phyloP scores from a whole-genome alignment of 2,329 filamentous ascomycete genomes.

The Colletotrichum sp. region DNA sequence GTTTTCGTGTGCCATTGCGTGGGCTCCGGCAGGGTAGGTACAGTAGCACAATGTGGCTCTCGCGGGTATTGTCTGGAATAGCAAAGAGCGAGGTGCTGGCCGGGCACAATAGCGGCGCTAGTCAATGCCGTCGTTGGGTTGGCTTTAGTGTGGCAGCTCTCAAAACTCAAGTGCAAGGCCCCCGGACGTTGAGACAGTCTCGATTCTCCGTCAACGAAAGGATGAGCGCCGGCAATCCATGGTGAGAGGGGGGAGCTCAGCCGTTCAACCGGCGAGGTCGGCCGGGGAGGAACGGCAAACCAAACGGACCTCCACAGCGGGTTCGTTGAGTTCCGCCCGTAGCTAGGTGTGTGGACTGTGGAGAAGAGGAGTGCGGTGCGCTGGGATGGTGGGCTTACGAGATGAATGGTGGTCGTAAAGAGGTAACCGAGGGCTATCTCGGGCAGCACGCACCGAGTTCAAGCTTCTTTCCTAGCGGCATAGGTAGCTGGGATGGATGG shows the following conservation, averaged over 20 bases:
- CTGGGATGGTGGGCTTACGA: neutral
- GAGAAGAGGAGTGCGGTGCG: neutral
- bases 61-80: neutral
- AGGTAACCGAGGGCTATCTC: neutral
- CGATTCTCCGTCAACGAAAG: neutral
- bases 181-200: conserved; percentile 8
- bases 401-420: neutral
- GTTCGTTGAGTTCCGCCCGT: conserved; percentile 10
- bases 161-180: neutral
- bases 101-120: neutral
- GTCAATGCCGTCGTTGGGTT: neutral
- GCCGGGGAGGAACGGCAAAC: conserved; percentile 8
- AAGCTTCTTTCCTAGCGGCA: conserved; percentile 19
- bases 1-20: neutral
- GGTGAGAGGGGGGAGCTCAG: conserved; percentile 10
- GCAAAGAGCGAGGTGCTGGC: neutral
- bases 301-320: conserved; percentile 21
- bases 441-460: neutral
- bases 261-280: conserved; percentile 12
- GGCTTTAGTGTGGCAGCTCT: neutral
- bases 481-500: neutral
- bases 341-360: conserved; percentile 1
- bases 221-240: neutral
- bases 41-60: neutral
- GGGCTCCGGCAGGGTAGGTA: neutral